Base-by-base conservation (phyloP, 768 basidiomycete genomes). In the Calvatia gigantea region DNA sequence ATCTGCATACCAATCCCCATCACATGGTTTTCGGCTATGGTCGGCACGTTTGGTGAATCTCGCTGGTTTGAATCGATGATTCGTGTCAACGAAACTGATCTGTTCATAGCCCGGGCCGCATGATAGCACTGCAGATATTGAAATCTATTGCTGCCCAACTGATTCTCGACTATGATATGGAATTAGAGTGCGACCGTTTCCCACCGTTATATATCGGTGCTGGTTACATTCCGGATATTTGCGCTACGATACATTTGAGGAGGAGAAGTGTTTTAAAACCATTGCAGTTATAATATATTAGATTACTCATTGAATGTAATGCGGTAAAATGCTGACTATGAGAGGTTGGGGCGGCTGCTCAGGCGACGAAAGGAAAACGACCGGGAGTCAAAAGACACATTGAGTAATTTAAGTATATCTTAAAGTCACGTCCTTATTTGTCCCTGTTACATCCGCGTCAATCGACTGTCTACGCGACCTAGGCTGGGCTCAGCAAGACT, bases 391-490 rank as follows among this genome's bases (percentile, higher is more conserved):
- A n/a, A n/a, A n/a, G n/a, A n/a, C n/a, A n/a, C n/a, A n/a, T n/a
- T n/a, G n/a, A n/a, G n/a, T n/a, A n/a, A n/a, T n/a, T n/a, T n/a
- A n/a, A n/a, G n/a, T n/a, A n/a, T n/a, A n/a, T n/a, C n/a, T n/a
- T n/a, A n/a, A n/a, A n/a, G n/a, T n/a, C n/a, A n/a, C n/a, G 11
- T 9, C 42, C 39, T 48, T 66, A 54, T 66, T 75, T 73, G 70
- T 68, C 58, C 33, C 59, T 75, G 69, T 75, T 75, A 67, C 67
- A 64, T 70, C 72, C 74, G 73, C 74, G 73, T 74, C 69, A 66
- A 69, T n/a, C 39, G 21, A 42, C 19, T 62, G 33, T 28, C 44
- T 35, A 61, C 70, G 64, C 63, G 67, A 67, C 63, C 62, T 64
- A 64, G 61, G 49, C 51, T 23, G 55, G 19, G 17, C 38, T 42